These are phyloP conservation scores for bread wheat (Triticum aestivum) DNA, from an alignment of 176 grass and related monocot species.

Conservation along the genomic window IWGSC_CS_RefSeq_v2.1 NC_057801.1:350038992-350039491, in stretches of 20 bases:
- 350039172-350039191: neutral
- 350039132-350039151: no score
- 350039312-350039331: no score
- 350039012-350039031: no score
- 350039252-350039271: neutral
- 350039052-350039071: neutral
- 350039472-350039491: neutral
- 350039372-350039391: neutral
- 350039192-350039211: neutral
- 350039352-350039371: neutral
- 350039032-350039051: no score
- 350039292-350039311: no score
- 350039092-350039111: neutral
- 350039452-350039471: neutral
- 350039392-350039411: neutral
- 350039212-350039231: neutral
- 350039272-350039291: neutral
- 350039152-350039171: neutral
- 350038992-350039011: no score
- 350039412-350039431: slow-evolving; percentile 6
- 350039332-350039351: no score
- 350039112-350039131: neutral
- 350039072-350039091: neutral
- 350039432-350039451: neutral
- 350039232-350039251: neutral